Evolutionary conservation across 371 early-diverging fungal species (phyloP).

Genomic region (Mucor circinelloides): DNA sequence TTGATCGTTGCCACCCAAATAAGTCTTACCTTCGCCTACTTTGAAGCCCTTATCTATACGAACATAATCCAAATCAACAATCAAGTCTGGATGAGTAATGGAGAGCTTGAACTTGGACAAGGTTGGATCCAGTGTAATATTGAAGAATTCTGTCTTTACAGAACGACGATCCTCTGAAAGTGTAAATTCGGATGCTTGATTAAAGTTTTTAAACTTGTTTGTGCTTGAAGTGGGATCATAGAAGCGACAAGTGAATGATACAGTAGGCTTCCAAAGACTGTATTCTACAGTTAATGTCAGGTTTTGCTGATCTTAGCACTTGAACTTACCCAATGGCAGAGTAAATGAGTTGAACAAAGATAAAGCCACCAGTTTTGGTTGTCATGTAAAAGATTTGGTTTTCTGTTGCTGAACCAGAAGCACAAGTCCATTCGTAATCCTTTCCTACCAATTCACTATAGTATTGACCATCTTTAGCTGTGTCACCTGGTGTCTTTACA

Average conservation of each 20-base stretch:
- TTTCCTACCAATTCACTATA: slow-evolving; percentile 58
- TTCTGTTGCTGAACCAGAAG: slow-evolving; percentile 82
- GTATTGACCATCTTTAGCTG: slow-evolving; percentile 58
- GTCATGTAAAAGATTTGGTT: slow-evolving; percentile 88
- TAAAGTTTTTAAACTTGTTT: slow-evolving; percentile 73
- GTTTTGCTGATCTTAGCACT: neutral
- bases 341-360: slow-evolving; percentile 85
- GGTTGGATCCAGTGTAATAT: slow-evolving; percentile 61
- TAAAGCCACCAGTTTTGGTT: slow-evolving; percentile 73
- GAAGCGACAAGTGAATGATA: slow-evolving; percentile 80
- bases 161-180: slow-evolving; percentile 75
- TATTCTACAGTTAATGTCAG: neutral
- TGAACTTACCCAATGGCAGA: slow-evolving; percentile 74
- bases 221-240: slow-evolving; percentile 66
- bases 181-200: slow-evolving; percentile 60
- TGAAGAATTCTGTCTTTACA: slow-evolving; percentile 70
- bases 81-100: slow-evolving; percentile 63
- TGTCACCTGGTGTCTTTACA: slow-evolving; percentile 57
- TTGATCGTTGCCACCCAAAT: slow-evolving; percentile 62
- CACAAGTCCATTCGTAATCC: slow-evolving; percentile 76
- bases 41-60: slow-evolving; percentile 75
- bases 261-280: slow-evolving; percentile 61
- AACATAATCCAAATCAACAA: slow-evolving; percentile 67
- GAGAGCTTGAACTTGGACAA: slow-evolving; percentile 53
- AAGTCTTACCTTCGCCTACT: slow-evolving; percentile 80